Conservation (phyloP, 2,329 filamentous ascomycete genomes). For the Eurotiales sp. region DNA sequence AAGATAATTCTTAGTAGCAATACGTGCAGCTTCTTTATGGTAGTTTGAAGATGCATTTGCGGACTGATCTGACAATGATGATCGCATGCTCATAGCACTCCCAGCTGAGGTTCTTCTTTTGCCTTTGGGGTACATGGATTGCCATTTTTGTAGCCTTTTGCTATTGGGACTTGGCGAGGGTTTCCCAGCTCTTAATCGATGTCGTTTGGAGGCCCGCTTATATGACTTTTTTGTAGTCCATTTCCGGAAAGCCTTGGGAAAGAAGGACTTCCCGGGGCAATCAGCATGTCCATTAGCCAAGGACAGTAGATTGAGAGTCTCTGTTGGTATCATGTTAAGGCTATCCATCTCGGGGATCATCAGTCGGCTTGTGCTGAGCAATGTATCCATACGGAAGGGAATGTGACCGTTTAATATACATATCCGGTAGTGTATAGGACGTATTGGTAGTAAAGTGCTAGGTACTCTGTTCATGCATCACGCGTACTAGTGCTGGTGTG, state of each 20-base stretch:
- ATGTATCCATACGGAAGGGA: no score
- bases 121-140: not conserved
- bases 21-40: no score
- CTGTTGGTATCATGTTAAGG: not conserved
- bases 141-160: not conserved
- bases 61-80: not conserved
- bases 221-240: not conserved
- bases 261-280: not conserved
- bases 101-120: not conserved
- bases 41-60: no score
- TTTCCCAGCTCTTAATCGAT: not conserved
- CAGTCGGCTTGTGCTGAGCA: no score
- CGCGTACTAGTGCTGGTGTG: no score
- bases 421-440: no score
- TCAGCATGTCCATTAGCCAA: not conserved
- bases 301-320: not conserved
- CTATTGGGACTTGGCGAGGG: not conserved
- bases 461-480: no score
- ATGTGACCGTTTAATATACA: no score
- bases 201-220: not conserved
- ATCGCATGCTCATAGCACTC: no score
- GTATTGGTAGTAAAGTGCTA: no score
- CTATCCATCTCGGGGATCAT: not conserved
- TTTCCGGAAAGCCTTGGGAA: not conserved
- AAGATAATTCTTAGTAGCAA: no score